phyloP scores from a whole-genome alignment of 1,139 yeast species.

The Pneumocystis canis region DNA sequence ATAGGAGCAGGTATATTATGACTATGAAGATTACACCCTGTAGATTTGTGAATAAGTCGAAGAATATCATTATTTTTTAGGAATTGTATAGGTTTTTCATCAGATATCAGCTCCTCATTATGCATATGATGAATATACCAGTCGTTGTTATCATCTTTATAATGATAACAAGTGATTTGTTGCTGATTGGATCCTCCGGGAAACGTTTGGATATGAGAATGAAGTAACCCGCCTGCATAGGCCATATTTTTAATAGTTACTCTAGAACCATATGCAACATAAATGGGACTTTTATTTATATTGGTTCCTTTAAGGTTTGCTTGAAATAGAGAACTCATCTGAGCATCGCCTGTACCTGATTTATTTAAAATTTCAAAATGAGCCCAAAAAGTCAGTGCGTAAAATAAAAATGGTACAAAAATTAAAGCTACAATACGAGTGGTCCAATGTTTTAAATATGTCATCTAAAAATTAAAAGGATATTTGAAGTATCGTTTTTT shows the following conservation, averaged over 20 bases:
- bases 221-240: constrained; percentile 78
- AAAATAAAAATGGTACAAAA: constrained; percentile 56
- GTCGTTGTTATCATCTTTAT: constrained; percentile 80
- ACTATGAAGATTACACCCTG: constrained; percentile 84
- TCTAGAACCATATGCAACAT: constrained; percentile 62
- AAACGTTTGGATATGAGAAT: constrained; percentile 83
- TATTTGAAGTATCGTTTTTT: not conserved
- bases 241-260: constrained; percentile 84
- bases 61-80: constrained; percentile 60
- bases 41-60: constrained; percentile 62
- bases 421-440: constrained; percentile 54
- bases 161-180: constrained; percentile 88
- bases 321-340: constrained; percentile 93
- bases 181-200: constrained; percentile 96
- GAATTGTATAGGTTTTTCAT: constrained; percentile 34
- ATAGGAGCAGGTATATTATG: constrained; percentile 75
- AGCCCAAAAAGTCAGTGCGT: constrained; percentile 55
- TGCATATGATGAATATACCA: constrained; percentile 71
- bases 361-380: constrained; percentile 63
- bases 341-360: constrained; percentile 92
- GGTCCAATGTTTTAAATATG: constrained; percentile 54
- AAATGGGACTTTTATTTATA: constrained; percentile 79
- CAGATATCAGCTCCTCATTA: constrained; percentile 34
- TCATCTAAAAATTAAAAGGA: constrained; percentile 15
- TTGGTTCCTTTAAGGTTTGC: constrained; percentile 74